A percentile compares a stretch with the other conserved stretches of the same genome.
These are phyloP conservation scores for Xerocomus tenax DNA, from an alignment of 1,284 basidiomycete genomes.

Conservation along the genomic window DNA sequence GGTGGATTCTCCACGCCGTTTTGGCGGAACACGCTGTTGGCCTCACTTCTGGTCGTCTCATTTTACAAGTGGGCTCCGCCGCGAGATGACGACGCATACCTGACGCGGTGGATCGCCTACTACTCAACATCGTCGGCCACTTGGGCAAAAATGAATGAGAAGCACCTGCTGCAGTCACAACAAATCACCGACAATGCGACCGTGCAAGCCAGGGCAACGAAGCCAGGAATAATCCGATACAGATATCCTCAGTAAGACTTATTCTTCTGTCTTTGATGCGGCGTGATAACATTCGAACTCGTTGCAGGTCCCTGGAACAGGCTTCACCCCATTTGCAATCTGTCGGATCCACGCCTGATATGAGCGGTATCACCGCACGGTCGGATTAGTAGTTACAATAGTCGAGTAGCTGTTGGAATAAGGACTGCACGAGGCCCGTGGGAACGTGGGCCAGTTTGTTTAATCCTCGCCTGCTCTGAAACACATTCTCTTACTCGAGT, in stretches of 20 bases:
- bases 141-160: conserved; percentile 47
- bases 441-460: conserved; percentile 18
- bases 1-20: conserved; percentile 52
- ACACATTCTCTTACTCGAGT: not conserved
- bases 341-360: conserved; percentile 22
- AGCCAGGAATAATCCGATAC: conserved; percentile 49
- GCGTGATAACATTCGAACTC: not conserved
- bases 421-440: conserved; percentile 8
- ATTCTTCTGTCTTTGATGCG: not conserved
- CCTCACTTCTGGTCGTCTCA: conserved; percentile 40
- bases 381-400: conserved; percentile 16
- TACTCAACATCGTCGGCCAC: conserved; percentile 43
- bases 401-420: conserved; percentile 4
- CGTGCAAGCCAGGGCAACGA: conserved; percentile 44
- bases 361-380: conserved; percentile 14
- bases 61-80: conserved; percentile 62
- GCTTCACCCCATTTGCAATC: conserved; percentile 29
- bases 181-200: conserved; percentile 39
- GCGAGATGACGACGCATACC: conserved; percentile 46
- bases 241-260: conserved; percentile 60
- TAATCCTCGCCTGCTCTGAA: conserved; percentile 3
- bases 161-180: conserved; percentile 46
- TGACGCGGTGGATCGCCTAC: conserved; percentile 55
- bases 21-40: conserved; percentile 52
- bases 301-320: conserved; percentile 24